Conservation (phyloP, 1,139 yeast genomes). For the Yamadazyma pseudoaaseri region DNA sequence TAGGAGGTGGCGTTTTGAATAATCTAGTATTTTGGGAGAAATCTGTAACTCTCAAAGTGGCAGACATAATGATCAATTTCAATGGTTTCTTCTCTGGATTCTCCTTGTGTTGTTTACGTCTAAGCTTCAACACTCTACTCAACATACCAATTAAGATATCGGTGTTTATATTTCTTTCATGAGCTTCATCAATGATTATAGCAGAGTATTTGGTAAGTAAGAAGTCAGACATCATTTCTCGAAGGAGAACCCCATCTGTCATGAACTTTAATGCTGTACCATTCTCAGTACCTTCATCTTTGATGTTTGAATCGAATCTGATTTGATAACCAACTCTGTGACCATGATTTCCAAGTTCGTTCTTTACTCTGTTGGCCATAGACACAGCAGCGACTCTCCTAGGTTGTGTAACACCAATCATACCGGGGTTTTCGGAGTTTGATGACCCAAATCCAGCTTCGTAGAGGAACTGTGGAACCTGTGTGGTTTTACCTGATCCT, state of each 20-base stretch:
- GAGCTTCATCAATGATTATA: slow-evolving; percentile 94
- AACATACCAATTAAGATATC: slow-evolving; percentile 94
- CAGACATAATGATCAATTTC: slow-evolving; percentile 84
- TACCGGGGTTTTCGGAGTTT: slow-evolving; percentile 73
- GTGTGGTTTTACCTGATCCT: slow-evolving; percentile 82
- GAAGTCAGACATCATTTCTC: slow-evolving; percentile 92
- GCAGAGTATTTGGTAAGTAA: slow-evolving; percentile 78
- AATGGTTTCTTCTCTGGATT: slow-evolving; percentile 57
- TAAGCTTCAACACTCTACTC: slow-evolving; percentile 77
- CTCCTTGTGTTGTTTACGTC: slow-evolving; percentile 54
- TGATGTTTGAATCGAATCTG: slow-evolving; percentile 78
- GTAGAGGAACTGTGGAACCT: slow-evolving; percentile 73
- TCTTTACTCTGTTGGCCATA: slow-evolving; percentile 87
- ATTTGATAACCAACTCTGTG: slow-evolving; percentile 84
- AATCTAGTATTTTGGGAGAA: slow-evolving; percentile 77
- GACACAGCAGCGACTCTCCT: slow-evolving; percentile 98
- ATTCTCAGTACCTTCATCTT: slow-evolving; percentile 43
- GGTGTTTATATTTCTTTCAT: slow-evolving; percentile 92
- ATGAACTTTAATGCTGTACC: slow-evolving; percentile 86
- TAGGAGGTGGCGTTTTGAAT: slow-evolving; percentile 82
- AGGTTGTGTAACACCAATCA: slow-evolving; percentile 97
- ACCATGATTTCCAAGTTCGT: slow-evolving; percentile 81
- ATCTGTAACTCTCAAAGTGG: slow-evolving; percentile 90
- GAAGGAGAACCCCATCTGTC: slow-evolving; percentile 96
- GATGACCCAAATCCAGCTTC: slow-evolving; percentile 84